A percentile compares a stretch with the other conserved stretches of the same genome.
These are phyloP conservation scores for Candida krabiensis DNA, from an alignment of 805 yeast genomes.

Conservation along the genomic window DNA sequence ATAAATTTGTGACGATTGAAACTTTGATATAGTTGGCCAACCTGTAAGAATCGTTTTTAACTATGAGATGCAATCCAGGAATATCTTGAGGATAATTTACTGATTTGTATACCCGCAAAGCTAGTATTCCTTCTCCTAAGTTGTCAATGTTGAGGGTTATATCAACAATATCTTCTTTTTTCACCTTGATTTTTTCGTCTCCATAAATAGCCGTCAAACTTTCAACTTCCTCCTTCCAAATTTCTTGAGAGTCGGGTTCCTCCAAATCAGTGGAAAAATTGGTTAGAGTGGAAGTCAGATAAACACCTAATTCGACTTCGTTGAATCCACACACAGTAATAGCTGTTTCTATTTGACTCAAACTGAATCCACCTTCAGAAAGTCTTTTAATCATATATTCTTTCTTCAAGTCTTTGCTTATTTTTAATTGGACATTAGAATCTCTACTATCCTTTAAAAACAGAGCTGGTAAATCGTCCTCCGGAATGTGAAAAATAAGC, in stretches of 20 bases:
- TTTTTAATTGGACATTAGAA: slow-evolving; percentile 55
- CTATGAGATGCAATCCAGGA: slow-evolving; percentile 66
- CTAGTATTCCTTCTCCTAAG: slow-evolving; percentile 29
- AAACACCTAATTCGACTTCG: slow-evolving; percentile 52
- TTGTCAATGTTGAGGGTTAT: slow-evolving; percentile 35
- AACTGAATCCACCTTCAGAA: slow-evolving; percentile 66
- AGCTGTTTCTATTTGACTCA: slow-evolving; percentile 56
- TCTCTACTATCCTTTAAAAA: slow-evolving; percentile 61
- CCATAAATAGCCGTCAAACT: slow-evolving; percentile 60
- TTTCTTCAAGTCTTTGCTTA: slow-evolving; percentile 49
- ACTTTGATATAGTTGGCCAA: slow-evolving; percentile 71
- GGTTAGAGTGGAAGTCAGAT: slow-evolving; percentile 42
- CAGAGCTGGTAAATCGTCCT: slow-evolving; percentile 80
- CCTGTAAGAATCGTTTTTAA: slow-evolving; percentile 42
- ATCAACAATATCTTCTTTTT: slow-evolving; percentile 33
- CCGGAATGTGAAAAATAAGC: slow-evolving; percentile 88
- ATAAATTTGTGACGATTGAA: slow-evolving; percentile 49
- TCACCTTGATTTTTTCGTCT: slow-evolving; percentile 38
- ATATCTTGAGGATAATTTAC: slow-evolving; percentile 59
- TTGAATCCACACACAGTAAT: slow-evolving; percentile 42
- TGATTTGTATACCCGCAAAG: slow-evolving; percentile 45
- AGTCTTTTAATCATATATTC: slow-evolving; percentile 62
- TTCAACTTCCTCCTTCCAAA: slow-evolving; percentile 78
- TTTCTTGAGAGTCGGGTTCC: slow-evolving; percentile 27
- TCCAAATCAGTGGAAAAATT: slow-evolving; percentile 18